Percentiles rank a stretch among this genome's conserved stretches.
Evolutionary conservation across 257 asterid species (phyloP).

Genomic region (Capsicum baccatum): DNA sequence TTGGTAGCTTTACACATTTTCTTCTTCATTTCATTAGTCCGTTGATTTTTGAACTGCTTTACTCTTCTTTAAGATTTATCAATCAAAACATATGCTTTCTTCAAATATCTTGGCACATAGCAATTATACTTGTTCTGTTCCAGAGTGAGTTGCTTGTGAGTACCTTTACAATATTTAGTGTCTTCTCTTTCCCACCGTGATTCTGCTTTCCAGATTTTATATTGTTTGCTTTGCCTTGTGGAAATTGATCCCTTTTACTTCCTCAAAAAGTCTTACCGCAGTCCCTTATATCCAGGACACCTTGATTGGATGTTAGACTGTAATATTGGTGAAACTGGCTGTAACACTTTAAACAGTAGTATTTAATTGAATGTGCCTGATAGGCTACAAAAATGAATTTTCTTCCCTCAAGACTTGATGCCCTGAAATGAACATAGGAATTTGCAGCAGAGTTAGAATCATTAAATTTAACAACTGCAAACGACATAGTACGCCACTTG

Average conservation of each 20-base stretch:
- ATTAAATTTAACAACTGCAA: constrained; percentile 17
- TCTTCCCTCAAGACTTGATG: not conserved
- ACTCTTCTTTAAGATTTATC: not conserved
- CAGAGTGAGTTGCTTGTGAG: not conserved
- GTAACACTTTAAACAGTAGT: not conserved
- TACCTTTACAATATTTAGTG: not conserved
- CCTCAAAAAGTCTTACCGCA: not conserved
- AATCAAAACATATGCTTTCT: constrained; percentile 4
- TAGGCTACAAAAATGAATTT: not conserved
- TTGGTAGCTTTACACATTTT: not conserved
- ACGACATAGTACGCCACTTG: not conserved
- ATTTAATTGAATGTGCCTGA: not conserved
- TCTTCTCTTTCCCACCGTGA: not conserved
- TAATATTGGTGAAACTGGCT: not conserved
- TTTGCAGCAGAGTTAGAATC: constrained; percentile 18
- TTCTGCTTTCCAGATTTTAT: not conserved
- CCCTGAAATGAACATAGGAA: constrained; percentile 4
- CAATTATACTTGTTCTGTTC: not conserved
- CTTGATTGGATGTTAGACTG: not conserved
- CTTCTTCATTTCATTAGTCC: not conserved
- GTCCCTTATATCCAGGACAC: not conserved
- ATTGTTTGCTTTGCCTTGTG: not conserved
- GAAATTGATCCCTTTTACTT: constrained; percentile 18
- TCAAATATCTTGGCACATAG: not conserved
- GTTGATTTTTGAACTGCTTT: not conserved